These are phyloP conservation scores for Ascosphaera pollenicola DNA, from an alignment of 2,329 filamentous ascomycete genomes.

Conservation along the genomic window DNA sequence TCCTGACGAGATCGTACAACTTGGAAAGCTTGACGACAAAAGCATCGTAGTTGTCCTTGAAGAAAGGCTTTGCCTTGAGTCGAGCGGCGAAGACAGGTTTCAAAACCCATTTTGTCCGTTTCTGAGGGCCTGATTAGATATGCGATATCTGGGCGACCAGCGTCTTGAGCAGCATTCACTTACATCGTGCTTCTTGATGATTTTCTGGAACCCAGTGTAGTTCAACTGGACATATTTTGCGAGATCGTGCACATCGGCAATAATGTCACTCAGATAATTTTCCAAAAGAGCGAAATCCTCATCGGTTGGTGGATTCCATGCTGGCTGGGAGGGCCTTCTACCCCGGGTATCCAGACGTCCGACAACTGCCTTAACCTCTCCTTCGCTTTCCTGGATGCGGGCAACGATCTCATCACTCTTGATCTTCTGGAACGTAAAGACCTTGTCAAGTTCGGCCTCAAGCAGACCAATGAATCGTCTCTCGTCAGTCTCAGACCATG, in stretches of 20 bases:
- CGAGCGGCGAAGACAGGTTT: constrained; percentile 82
- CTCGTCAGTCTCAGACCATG: constrained; percentile 91
- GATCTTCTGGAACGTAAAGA: constrained; percentile 73
- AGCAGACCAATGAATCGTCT: constrained; percentile 83
- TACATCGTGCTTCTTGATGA: constrained; percentile 96
- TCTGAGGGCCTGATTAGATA: too few species aligned
- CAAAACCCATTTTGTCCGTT: constrained; percentile 90
- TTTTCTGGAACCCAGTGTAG: constrained; percentile 95
- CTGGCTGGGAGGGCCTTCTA: constrained; percentile 42
- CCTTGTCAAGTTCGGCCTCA: constrained; percentile 87
- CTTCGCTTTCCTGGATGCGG: constrained; percentile 68
- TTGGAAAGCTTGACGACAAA: constrained; percentile 89
- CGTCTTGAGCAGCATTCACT: constrained; percentile 50
- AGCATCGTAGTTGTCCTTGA: constrained; percentile 95
- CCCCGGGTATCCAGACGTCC: constrained; percentile 62
- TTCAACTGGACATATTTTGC: constrained; percentile 93
- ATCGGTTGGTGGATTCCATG: constrained; percentile 36
- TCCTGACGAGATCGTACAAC: constrained; percentile 86
- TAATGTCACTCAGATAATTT: constrained; percentile 55
- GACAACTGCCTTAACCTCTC: constrained; percentile 78
- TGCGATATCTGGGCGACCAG: too few species aligned
- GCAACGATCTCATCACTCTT: constrained; percentile 92
- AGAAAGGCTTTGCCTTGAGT: constrained; percentile 56
- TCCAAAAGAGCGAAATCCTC: constrained; percentile 89
- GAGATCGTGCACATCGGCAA: constrained; percentile 74